Conservation (phyloP, 495 filamentous ascomycete species). For the Penicillium canescens region DNA sequence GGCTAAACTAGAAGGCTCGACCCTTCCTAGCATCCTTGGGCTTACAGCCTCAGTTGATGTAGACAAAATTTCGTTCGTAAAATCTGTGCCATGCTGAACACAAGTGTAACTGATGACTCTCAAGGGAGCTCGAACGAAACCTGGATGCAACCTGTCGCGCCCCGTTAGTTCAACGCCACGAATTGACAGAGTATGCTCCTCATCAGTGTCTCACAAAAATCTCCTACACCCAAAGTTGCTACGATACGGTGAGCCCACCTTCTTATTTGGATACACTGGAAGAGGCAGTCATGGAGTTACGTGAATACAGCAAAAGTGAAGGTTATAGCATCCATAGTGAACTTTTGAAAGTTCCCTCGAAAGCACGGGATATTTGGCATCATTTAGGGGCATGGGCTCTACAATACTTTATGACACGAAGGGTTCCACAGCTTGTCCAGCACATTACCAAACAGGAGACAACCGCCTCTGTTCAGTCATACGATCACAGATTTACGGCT, state of each 20-base stretch:
- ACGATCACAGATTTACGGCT: not conserved
- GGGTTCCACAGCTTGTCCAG: not conserved
- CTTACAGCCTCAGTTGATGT: too few species aligned
- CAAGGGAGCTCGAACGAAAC: constrained; percentile 5
- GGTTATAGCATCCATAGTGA: not conserved
- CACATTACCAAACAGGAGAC: too few species aligned
- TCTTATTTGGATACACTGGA: not conserved
- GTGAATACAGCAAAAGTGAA: too few species aligned
- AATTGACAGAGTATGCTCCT: not conserved
- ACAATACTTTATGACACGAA: not conserved
- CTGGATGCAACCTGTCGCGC: constrained; percentile 4
- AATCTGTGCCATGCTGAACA: too few species aligned
- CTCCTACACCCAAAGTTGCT: not conserved
- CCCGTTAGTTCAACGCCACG: not conserved
- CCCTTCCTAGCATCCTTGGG: too few species aligned
- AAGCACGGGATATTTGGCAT: constrained; percentile 12
- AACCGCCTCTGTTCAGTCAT: not conserved
- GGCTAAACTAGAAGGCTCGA: not conserved
- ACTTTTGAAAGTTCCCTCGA: not conserved
- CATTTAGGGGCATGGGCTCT: constrained; percentile 5
- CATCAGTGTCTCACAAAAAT: not conserved
- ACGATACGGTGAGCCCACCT: not conserved
- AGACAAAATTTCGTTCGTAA: too few species aligned
- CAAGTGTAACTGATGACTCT: too few species aligned
- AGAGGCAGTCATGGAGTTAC: not conserved